A percentile compares a stretch with the other conserved stretches of the same genome.
Conservation (phyloP, 352 stramenopile genomes). For the Pythium plurisporium region DNA sequence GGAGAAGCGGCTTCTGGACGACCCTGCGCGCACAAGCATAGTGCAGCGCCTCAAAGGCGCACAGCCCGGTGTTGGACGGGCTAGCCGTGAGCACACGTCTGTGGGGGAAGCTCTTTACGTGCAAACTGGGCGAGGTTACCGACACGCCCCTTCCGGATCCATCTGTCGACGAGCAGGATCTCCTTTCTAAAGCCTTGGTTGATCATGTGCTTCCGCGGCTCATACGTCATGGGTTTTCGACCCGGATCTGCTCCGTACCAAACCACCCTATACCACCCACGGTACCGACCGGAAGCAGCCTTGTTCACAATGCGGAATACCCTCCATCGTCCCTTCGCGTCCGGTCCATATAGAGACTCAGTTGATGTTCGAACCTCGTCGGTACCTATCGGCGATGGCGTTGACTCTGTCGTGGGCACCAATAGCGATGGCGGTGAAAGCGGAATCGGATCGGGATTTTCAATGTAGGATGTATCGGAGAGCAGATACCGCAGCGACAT, state of each 20-base stretch:
- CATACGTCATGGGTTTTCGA: neutral
- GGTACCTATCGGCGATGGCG: neutral
- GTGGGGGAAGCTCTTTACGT: neutral
- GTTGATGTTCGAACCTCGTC: neutral
- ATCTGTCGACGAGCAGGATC: neutral
- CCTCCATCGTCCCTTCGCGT: conserved; percentile 3
- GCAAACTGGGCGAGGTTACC: neutral
- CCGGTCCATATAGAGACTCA: conserved; percentile 3
- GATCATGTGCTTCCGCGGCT: neutral
- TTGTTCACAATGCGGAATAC: conserved; percentile 4
- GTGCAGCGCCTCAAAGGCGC: neutral
- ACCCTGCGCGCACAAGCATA: neutral
- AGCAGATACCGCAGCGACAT: neutral
- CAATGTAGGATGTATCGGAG: neutral
- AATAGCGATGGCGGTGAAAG: neutral
- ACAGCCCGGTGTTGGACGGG: neutral
- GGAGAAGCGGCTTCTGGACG: neutral
- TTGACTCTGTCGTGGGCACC: neutral
- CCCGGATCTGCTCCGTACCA: neutral
- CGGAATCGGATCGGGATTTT: neutral
- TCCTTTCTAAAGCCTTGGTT: neutral
- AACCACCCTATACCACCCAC: conserved; percentile 1
- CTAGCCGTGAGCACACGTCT: neutral
- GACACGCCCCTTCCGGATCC: neutral
- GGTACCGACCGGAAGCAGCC: neutral